Evolutionary conservation across 2,329 filamentous ascomycete genomes (phyloP).

Genomic region (Alternaria triticina): DNA sequence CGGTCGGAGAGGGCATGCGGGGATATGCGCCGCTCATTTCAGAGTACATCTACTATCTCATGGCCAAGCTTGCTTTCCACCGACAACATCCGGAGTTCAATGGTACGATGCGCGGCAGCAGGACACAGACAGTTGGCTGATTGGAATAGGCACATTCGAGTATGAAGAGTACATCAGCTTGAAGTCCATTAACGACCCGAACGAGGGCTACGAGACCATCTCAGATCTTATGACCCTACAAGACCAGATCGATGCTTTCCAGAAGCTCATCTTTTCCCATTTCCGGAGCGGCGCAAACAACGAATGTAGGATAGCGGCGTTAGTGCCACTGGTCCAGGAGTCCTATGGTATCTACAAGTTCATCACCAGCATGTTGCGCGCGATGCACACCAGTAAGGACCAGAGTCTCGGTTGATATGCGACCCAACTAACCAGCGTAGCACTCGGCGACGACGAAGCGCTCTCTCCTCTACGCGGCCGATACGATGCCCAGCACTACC

Average conservation of each 20-base stretch:
- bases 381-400: slow-evolving; percentile 88
- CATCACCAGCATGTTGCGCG: slow-evolving; percentile 97
- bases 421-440: slow-evolving; percentile 50
- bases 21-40: slow-evolving; percentile 89
- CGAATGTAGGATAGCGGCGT: slow-evolving; percentile 91
- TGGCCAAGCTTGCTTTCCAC: slow-evolving; percentile 96
- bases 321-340: slow-evolving; percentile 93
- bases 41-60: slow-evolving; percentile 95
- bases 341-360: slow-evolving; percentile 99
- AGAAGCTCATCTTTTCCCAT: slow-evolving; percentile 97
- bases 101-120: slow-evolving; percentile 56
- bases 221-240: slow-evolving; percentile 95
- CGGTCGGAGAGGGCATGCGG: slow-evolving; percentile 79
- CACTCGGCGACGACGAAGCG: slow-evolving; percentile 91
- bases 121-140: slow-evolving; percentile 20
- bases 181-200: slow-evolving; percentile 97
- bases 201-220: slow-evolving; percentile 96
- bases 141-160: slow-evolving; percentile 75
- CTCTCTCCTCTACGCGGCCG: slow-evolving; percentile 84
- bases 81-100: slow-evolving; percentile 98
- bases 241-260: slow-evolving; percentile 97
- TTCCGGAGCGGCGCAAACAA: slow-evolving; percentile 92
- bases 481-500: slow-evolving; percentile 96
- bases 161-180: slow-evolving; percentile 99
- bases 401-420: not conserved